A percentile compares a stretch with the other conserved stretches of the same genome.
Conservation (phyloP, 257 asterid species). For the Gentiana straminea region DNA sequence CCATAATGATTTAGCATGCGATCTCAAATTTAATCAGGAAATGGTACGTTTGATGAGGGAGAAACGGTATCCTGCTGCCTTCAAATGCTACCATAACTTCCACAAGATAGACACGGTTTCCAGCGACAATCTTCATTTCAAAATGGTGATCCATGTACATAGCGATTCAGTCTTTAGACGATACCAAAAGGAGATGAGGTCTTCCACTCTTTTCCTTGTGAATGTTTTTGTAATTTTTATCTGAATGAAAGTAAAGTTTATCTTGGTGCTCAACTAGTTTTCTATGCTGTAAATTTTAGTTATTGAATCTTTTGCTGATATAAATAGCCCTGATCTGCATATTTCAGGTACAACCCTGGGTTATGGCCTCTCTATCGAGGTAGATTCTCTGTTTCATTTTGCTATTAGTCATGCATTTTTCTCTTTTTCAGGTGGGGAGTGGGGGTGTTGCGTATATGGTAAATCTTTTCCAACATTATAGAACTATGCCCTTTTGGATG, state of each 20-base stretch:
- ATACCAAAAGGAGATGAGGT: slow-evolving; percentile 98
- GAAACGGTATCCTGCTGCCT: slow-evolving; percentile 71
- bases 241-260: background rate
- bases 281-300: background rate
- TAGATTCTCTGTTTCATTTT: slow-evolving; percentile 13
- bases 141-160: slow-evolving; percentile 92
- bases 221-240: background rate
- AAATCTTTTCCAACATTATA: too few species aligned
- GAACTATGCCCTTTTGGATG: too few species aligned
- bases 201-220: slow-evolving; percentile 10
- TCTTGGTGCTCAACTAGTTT: background rate
- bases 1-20: background rate
- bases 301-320: background rate
- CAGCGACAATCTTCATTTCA: slow-evolving; percentile 66
- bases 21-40: slow-evolving; percentile 46
- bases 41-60: slow-evolving; percentile 75
- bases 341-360: slow-evolving; percentile 67
- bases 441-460: background rate
- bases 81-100: slow-evolving; percentile 76
- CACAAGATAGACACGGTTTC: slow-evolving; percentile 48
- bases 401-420: background rate
- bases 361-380: slow-evolving; percentile 99
- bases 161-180: slow-evolving; percentile 86
- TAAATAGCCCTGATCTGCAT: slow-evolving; percentile 4
- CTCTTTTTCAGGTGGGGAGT: background rate